Conservation (phyloP, 2,329 filamentous ascomycete species). For the Chalara sp. region DNA sequence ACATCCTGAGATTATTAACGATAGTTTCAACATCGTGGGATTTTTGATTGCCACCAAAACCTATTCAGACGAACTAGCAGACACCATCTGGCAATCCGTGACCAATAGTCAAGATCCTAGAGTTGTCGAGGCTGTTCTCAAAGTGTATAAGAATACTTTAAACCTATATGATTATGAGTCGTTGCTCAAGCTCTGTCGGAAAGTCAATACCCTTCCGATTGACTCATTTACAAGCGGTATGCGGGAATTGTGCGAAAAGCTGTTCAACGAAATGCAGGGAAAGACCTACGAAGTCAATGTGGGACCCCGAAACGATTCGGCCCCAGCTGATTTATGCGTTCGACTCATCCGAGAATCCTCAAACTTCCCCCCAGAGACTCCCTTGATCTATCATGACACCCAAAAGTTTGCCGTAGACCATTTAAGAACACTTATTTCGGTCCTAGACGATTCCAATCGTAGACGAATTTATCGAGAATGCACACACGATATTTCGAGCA, state of each 20-base stretch:
- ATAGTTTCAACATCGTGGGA: constrained; percentile 77
- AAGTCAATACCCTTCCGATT: constrained; percentile 59
- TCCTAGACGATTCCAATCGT: constrained; percentile 44
- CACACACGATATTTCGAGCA: constrained; percentile 58
- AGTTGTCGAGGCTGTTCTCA: constrained; percentile 72
- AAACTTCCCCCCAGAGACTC: constrained; percentile 43
- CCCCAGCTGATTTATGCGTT: constrained; percentile 51
- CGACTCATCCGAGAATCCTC: constrained; percentile 68
- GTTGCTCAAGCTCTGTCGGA: constrained; percentile 62
- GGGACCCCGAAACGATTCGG: constrained; percentile 30
- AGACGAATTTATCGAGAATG: constrained; percentile 59
- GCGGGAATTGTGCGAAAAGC: constrained; percentile 51
- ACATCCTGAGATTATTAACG: constrained; percentile 80
- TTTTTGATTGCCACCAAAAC: constrained; percentile 76
- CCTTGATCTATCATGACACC: constrained; percentile 53
- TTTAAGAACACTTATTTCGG: constrained; percentile 51
- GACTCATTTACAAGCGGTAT: constrained; percentile 55
- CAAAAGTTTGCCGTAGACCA: constrained; percentile 57
- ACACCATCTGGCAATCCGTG: constrained; percentile 79
- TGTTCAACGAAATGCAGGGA: constrained; percentile 43
- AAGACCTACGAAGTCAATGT: constrained; percentile 35
- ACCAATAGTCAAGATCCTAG: constrained; percentile 76
- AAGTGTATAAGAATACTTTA: constrained; percentile 49
- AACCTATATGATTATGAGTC: constrained; percentile 41
- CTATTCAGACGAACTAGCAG: constrained; percentile 65